Evolutionary conservation across 345 rosid genomes (phyloP), one percentile per base, ranked within the genome.

Genomic region (Orychophragmus violaceus): DNA sequence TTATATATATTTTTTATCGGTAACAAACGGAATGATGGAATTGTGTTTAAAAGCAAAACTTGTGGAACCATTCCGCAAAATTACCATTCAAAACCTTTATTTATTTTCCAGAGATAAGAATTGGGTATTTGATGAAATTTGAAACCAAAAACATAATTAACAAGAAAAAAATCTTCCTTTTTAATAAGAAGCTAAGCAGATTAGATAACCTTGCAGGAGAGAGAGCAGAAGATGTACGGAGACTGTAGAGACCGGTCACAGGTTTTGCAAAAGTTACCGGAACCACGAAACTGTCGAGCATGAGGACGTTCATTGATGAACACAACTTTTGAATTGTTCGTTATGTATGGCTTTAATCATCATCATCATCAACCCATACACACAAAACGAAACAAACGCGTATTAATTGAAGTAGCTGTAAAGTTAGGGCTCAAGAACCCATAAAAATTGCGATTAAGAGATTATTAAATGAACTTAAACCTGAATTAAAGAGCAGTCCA

Each of bases 291-390:
- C 24, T 79, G 87, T 60, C 86, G 81, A 42, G 90, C 57, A 59
- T 76, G 81, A 2, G 96, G 89, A 74, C 98, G 75, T 72, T 85
- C 91, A 71, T 87, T 89, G 74, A 91, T 65, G 72, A 91, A 91
- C 46, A 91, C 69, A 61, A 91, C 98, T 76, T 91, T 91, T 0
- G 98, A 90, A 41, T 80, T 84, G 74, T 91, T 91, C 1, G 94
- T 83, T 25, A 71, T 91, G 80, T 91, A 91, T 17, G 98, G 77
- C 98, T 91, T 51, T 24, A 58, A 75, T 58, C 22, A 62, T 44
- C 48, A 70, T 51, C 68, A 52, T 41, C 57, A 48, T 12, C 17
- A 8, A 25, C 51, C 50, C 30, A 67, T 21, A 58, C 64, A 69
- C 23, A 59, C 36, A 5, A 57, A 6, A 59, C 8, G 39, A 10